Conservation (phyloP, 441 rosid species). For the Geranium incanum region DNA sequence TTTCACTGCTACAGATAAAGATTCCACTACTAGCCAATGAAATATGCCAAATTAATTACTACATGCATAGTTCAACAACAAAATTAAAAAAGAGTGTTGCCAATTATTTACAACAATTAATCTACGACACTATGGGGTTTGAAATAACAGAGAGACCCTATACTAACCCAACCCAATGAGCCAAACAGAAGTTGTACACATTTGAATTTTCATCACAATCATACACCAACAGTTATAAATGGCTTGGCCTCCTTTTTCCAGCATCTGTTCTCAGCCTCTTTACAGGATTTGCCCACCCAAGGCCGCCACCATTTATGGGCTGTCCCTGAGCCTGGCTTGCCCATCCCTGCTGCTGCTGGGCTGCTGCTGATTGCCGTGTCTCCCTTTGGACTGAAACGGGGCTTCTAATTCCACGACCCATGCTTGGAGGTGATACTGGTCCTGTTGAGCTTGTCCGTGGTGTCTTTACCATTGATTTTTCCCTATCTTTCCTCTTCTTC, state of each 20-base stretch:
- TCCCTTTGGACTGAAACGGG: conserved; percentile 50
- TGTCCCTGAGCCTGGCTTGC: conserved; percentile 41
- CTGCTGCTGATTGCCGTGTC: conserved; percentile 27
- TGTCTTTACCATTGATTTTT: conserved; percentile 50
- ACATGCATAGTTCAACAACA: too few species aligned
- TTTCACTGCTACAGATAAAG: too few species aligned
- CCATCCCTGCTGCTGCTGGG: conserved; percentile 61
- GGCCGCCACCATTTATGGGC: conserved; percentile 13
- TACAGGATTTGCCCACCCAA: conserved; percentile 99
- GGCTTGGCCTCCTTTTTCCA: conserved; percentile 91
- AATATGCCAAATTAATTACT: too few species aligned
- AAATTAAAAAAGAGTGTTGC: too few species aligned
- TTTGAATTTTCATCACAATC: conserved; percentile 16
- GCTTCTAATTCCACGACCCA: conserved; percentile 55
- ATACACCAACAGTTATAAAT: conserved; percentile 41
- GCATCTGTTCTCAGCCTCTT: conserved; percentile 93
- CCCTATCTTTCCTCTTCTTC: conserved; percentile 97
- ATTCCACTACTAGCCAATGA: too few species aligned
- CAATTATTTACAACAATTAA: too few species aligned
- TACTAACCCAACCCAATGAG: conserved; percentile 15
- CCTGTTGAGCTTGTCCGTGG: conserved; percentile 58
- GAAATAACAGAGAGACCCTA: too few species aligned
- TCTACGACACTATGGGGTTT: too few species aligned
- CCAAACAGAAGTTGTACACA: background rate
- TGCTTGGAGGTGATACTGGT: conserved; percentile 75